Conservation (phyloP, 1,284 basidiomycete genomes). For the Moesziomyces antarcticus region DNA sequence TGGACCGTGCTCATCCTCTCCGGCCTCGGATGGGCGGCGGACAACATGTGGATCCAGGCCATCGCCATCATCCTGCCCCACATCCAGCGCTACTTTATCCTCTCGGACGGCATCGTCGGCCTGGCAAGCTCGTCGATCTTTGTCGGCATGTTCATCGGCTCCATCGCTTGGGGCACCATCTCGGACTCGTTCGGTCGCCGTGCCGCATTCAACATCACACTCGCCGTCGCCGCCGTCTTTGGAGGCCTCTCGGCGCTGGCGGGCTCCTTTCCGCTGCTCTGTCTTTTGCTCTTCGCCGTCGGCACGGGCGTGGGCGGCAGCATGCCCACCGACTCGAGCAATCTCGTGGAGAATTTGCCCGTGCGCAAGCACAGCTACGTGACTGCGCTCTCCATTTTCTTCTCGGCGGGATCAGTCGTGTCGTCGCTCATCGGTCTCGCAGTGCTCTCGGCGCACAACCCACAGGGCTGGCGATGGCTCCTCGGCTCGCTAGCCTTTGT, state of each 20-base stretch:
- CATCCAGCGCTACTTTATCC: constrained; percentile 77
- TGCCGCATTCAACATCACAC: constrained; percentile 89
- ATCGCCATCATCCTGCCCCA: constrained; percentile 90
- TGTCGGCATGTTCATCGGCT: constrained; percentile 95
- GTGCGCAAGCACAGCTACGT: constrained; percentile 89
- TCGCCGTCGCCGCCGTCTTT: constrained; percentile 89
- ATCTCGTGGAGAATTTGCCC: constrained; percentile 93
- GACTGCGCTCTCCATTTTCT: constrained; percentile 91
- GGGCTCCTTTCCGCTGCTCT: constrained; percentile 78
- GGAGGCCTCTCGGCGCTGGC: constrained; percentile 84
- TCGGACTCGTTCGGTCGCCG: constrained; percentile 76
- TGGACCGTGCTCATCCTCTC: constrained; percentile 58
- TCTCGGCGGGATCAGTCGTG: constrained; percentile 54
- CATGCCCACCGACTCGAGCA: constrained; percentile 96
- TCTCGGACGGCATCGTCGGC: constrained; percentile 80
- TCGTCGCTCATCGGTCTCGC: constrained; percentile 40
- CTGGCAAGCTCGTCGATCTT: constrained; percentile 82
- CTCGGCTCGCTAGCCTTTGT: constrained; percentile 37
- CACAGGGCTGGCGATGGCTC: constrained; percentile 48
- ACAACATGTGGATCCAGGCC: constrained; percentile 67
- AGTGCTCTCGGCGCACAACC: constrained; percentile 39
- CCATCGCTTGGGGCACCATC: constrained; percentile 71
- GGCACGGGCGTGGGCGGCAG: constrained; percentile 84
- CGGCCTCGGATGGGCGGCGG: constrained; percentile 63
- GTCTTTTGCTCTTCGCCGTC: constrained; percentile 82